These are phyloP conservation scores for Sclerotinia subarctica DNA, from an alignment of 2,329 filamentous ascomycete genomes.

Conservation along the genomic window DNA sequence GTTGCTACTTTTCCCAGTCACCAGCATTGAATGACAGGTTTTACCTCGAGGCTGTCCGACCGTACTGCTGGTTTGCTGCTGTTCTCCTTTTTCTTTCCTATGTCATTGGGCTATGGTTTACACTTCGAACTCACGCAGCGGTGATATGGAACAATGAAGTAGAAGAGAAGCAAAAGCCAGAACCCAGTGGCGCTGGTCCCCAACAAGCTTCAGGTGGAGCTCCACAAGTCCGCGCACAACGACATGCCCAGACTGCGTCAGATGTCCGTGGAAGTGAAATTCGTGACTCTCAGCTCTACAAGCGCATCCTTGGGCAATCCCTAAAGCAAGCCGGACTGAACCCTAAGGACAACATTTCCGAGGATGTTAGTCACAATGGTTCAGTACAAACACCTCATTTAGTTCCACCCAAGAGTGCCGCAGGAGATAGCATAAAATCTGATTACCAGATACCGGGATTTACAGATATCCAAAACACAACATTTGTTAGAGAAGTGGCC, in stretches of 20 bases:
- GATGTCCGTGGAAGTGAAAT: conserved; percentile 55
- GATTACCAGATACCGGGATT: conserved; percentile 63
- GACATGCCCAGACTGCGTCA: conserved; percentile 26
- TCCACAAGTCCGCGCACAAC: conserved; percentile 31
- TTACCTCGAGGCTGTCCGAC: conserved; percentile 84
- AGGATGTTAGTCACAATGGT: conserved; percentile 42
- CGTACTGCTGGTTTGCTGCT: conserved; percentile 89
- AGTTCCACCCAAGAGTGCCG: conserved; percentile 66
- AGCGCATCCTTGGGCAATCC: conserved; percentile 87
- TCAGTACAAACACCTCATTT: conserved; percentile 60
- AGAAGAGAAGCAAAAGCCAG: conserved; percentile 70
- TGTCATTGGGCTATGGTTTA: conserved; percentile 91
- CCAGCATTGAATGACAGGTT: conserved; percentile 84
- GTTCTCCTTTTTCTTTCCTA: conserved; percentile 87
- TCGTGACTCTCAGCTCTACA: conserved; percentile 85
- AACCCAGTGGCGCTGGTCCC: conserved; percentile 41
- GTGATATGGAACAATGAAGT: conserved; percentile 91
- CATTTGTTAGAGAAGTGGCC: conserved; percentile 79
- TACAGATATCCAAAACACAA: conserved; percentile 76
- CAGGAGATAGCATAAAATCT: conserved; percentile 45
- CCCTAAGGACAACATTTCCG: conserved; percentile 46
- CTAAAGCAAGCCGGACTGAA: conserved; percentile 75
- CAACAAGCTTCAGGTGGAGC: conserved; percentile 29
- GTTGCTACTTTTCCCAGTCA: conserved; percentile 89
- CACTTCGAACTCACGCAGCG: conserved; percentile 88